Percentiles rank a stretch among this genome's conserved stretches.
phyloP scores from a whole-genome alignment of 2,329 filamentous ascomycete species.

The Trichoderma atroviride region DNA sequence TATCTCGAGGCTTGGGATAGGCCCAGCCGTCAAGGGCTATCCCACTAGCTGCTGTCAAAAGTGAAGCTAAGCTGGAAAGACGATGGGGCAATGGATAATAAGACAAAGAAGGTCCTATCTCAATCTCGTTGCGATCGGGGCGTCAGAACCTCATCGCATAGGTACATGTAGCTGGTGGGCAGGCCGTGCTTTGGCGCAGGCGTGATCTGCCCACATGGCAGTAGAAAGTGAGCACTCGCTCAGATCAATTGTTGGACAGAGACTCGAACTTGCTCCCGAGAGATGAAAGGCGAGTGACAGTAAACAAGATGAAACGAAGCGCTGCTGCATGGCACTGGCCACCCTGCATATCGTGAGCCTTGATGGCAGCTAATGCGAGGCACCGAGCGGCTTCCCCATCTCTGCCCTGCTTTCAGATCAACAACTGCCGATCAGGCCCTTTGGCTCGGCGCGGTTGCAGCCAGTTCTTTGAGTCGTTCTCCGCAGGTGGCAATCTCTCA shows the following conservation, averaged over 20 bases:
- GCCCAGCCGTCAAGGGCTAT: conserved; percentile 7
- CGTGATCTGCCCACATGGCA: conserved; percentile 6
- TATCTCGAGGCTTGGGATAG: background rate
- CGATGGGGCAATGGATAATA: conserved; percentile 7
- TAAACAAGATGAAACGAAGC: conserved; percentile 23
- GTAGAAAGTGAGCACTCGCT: conserved; percentile 15
- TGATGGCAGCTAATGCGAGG: background rate
- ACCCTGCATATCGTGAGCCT: conserved; percentile 20
- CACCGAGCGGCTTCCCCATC: background rate
- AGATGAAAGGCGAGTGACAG: background rate
- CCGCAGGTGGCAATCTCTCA: conserved; percentile 3
- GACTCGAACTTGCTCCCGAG: background rate
- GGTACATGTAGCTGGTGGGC: background rate
- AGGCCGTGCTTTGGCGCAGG: background rate
- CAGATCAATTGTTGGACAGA: background rate
- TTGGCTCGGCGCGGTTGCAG: conserved; percentile 7
- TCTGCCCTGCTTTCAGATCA: background rate
- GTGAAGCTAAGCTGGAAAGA: background rate
- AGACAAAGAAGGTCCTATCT: conserved; percentile 22
- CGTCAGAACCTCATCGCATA: background rate
- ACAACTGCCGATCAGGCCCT: background rate
- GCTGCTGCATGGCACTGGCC: conserved; percentile 18
- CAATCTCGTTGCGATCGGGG: conserved; percentile 21
- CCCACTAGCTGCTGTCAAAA: conserved; percentile 8
- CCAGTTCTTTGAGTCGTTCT: background rate